Percentiles rank a stretch among this genome's conserved stretches.
phyloP scores from a whole-genome alignment of 805 yeast species.

The Candida maltosa region DNA sequence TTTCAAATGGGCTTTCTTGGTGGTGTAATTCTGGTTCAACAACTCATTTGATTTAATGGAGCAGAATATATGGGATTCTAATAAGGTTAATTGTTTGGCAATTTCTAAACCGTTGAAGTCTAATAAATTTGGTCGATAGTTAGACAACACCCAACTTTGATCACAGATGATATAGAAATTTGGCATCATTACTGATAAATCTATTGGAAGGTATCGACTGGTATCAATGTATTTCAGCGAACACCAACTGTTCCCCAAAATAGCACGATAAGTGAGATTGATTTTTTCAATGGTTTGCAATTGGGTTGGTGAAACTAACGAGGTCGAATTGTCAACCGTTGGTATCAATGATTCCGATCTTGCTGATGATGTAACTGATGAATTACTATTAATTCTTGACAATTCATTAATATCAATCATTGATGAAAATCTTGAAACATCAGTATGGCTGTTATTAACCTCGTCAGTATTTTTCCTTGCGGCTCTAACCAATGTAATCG shows the following conservation, averaged over 20 bases:
- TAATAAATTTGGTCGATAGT: slow-evolving; percentile 49
- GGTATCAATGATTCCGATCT: slow-evolving; percentile 41
- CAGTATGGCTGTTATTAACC: slow-evolving; percentile 27
- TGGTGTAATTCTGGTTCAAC: slow-evolving; percentile 59
- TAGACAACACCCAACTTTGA: slow-evolving; percentile 55
- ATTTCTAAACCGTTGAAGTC: slow-evolving; percentile 69
- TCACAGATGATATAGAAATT: slow-evolving; percentile 51
- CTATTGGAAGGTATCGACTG: slow-evolving; percentile 26
- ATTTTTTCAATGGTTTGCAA: slow-evolving; percentile 44
- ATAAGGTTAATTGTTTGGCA: slow-evolving; percentile 72
- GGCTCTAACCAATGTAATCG: slow-evolving; percentile 36
- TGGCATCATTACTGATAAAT: slow-evolving; percentile 33
- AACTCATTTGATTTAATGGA: slow-evolving; percentile 63
- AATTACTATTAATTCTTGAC: slow-evolving; percentile 47
- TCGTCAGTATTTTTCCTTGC: slow-evolving; percentile 34
- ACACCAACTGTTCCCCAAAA: slow-evolving; percentile 50
- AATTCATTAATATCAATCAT: slow-evolving; percentile 59
- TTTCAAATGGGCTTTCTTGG: slow-evolving; percentile 55
- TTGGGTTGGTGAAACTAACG: slow-evolving; percentile 39
- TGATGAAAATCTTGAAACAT: slow-evolving; percentile 37
- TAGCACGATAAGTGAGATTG: slow-evolving; percentile 50
- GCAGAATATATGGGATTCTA: slow-evolving; percentile 67
- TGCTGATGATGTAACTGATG: slow-evolving; percentile 38
- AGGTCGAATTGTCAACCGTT: slow-evolving; percentile 39
- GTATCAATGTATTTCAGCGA: slow-evolving; percentile 24